A percentile compares a stretch with the other conserved stretches of the same genome.
Evolutionary conservation across 1,139 yeast species (phyloP).

Genomic region (Taphrina flavorubra): DNA sequence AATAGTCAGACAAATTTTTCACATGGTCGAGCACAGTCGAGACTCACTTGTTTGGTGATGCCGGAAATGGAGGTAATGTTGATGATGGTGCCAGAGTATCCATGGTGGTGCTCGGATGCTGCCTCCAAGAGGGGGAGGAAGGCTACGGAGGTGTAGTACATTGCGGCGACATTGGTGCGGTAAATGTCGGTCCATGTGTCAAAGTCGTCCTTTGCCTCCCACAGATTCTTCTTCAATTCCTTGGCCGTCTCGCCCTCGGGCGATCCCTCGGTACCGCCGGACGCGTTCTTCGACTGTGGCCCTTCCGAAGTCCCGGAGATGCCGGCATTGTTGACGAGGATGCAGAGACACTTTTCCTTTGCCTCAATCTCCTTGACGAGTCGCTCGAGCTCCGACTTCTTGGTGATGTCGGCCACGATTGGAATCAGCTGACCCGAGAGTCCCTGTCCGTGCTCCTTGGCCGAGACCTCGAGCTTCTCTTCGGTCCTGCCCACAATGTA

Average conservation of each 20-base stretch:
- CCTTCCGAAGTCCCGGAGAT: slow-evolving; percentile 41
- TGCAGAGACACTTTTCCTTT: slow-evolving; percentile 45
- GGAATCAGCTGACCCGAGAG: slow-evolving; percentile 46
- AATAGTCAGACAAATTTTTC: neutral
- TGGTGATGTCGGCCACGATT: slow-evolving; percentile 46
- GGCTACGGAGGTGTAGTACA: slow-evolving; percentile 38
- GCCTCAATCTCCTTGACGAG: slow-evolving; percentile 44
- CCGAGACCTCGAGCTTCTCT: slow-evolving; percentile 53
- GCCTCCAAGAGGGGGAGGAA: slow-evolving; percentile 34
- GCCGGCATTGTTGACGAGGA: slow-evolving; percentile 47
- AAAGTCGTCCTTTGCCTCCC: slow-evolving; percentile 12
- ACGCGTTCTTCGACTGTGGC: slow-evolving; percentile 28
- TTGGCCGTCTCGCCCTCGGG: slow-evolving; percentile 30
- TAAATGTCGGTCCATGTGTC: slow-evolving; percentile 38
- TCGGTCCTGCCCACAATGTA: slow-evolving; percentile 55
- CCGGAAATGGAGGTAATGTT: slow-evolving; percentile 40
- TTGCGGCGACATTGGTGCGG: slow-evolving; percentile 44
- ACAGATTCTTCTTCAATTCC: slow-evolving; percentile 33
- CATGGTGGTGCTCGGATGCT: slow-evolving; percentile 35
- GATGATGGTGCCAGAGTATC: slow-evolving; percentile 38
- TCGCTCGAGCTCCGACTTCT: slow-evolving; percentile 43
- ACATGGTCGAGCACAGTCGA: too few relatives aligned
- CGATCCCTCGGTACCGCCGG: slow-evolving; percentile 34
- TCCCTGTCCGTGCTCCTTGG: slow-evolving; percentile 50
- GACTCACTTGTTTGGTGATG: slow-evolving; percentile 30